Percentiles rank a stretch among this genome's conserved stretches.
Evolutionary conservation across 2,329 filamentous ascomycete genomes (phyloP).

Genomic region (Venturia pyrina): DNA sequence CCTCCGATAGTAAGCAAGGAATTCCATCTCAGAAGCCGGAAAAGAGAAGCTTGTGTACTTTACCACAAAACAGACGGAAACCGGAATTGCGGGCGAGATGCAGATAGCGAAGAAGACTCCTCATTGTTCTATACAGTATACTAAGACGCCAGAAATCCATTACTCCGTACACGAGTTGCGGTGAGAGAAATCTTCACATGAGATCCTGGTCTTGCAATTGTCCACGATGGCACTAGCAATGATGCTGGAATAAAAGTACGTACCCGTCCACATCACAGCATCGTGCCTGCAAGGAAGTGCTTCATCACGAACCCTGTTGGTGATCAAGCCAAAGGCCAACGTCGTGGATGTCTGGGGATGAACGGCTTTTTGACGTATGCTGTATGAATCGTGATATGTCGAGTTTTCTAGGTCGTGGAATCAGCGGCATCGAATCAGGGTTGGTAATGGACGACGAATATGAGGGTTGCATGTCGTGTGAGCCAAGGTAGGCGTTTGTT

Average conservation of each 20-base stretch:
- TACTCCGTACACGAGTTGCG: neutral
- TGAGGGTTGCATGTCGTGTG: neutral
- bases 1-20: neutral
- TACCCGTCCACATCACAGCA: neutral
- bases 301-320: conserved; percentile 7
- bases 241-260: neutral
- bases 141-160: neutral
- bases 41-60: neutral
- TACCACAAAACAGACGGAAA: neutral
- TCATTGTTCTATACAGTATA: neutral
- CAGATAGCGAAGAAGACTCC: neutral
- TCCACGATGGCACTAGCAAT: conserved; percentile 4
- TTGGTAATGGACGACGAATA: neutral
- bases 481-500: neutral
- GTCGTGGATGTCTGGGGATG: neutral
- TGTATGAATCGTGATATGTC: neutral
- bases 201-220: neutral
- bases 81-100: neutral
- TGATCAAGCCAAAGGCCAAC: neutral
- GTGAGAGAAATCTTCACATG: neutral
- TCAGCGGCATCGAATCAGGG: neutral
- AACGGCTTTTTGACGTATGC: neutral
- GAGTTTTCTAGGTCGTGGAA: neutral
- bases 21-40: neutral
- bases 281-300: conserved; percentile 5